phyloP scores from a whole-genome alignment of 2,329 filamentous ascomycete genomes.

The Graphilbum ipis-grandicollis region DNA sequence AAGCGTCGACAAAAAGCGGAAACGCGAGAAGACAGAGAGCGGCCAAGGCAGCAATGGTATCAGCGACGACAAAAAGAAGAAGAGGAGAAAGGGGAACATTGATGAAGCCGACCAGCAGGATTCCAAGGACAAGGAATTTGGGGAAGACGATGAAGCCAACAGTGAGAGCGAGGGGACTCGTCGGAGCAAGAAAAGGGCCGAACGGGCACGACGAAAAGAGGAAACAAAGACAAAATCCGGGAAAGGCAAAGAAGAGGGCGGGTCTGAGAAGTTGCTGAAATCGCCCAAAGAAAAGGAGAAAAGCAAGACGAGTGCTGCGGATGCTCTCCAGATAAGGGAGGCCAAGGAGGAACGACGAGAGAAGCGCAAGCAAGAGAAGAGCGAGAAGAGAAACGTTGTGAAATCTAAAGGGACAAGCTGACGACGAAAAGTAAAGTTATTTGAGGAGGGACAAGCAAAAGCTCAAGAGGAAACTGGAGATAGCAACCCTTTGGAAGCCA shows the following conservation, averaged over 20 bases:
- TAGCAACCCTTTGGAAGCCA: no score
- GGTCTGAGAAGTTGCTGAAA: slow-evolving; percentile 18
- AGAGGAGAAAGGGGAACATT: not conserved
- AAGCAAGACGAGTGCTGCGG: not conserved
- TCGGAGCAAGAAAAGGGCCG: not conserved
- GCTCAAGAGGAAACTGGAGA: not conserved
- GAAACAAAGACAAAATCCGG: not conserved
- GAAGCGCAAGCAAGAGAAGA: not conserved
- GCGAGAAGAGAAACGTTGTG: no score
- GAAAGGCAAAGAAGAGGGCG: slow-evolving; percentile 29
- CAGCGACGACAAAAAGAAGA: slow-evolving; percentile 11
- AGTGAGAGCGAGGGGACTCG: slow-evolving; percentile 10
- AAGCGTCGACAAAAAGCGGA: not conserved
- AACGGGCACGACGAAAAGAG: not conserved
- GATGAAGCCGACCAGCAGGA: slow-evolving; percentile 12
- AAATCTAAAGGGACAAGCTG: no score
- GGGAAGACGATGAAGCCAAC: not conserved
- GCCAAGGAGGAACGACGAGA: slow-evolving; percentile 5
- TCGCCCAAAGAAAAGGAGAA: slow-evolving; percentile 4
- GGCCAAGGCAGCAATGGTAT: slow-evolving; percentile 16
- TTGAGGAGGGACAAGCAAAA: no score
- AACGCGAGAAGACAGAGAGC: slow-evolving; percentile 12
- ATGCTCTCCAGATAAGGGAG: not conserved
- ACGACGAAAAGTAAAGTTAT: no score
- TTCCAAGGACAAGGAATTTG: slow-evolving; percentile 19